A percentile compares a stretch with the other conserved stretches of the same genome.
Evolutionary conservation across 306 rosid species (phyloP).

Genomic region (Vigna angularis): DNA sequence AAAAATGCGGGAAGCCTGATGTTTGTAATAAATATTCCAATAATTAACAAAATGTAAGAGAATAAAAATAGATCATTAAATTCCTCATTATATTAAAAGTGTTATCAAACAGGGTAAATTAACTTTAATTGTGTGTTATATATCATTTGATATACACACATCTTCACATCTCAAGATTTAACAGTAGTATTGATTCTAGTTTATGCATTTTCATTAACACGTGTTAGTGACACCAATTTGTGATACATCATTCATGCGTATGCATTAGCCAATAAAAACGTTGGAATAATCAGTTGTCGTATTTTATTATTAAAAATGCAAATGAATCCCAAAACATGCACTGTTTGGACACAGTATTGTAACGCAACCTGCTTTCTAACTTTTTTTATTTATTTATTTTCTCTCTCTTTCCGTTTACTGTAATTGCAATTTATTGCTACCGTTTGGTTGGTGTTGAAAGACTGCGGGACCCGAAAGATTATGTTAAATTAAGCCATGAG

Average conservation of each 20-base stretch:
- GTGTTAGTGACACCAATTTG: not conserved
- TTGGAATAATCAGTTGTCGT: not conserved
- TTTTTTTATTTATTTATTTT: not conserved
- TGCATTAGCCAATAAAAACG: not conserved
- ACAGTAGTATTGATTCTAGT: too few relatives aligned
- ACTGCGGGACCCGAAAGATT: not conserved
- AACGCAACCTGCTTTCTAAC: not conserved
- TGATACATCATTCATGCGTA: not conserved
- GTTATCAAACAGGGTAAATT: too few relatives aligned
- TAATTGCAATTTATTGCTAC: not conserved
- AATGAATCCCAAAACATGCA: conserved; percentile 4
- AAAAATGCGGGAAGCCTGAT: too few relatives aligned
- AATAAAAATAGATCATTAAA: too few relatives aligned
- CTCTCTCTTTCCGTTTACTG: not conserved
- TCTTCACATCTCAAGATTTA: too few relatives aligned
- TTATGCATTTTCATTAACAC: not conserved
- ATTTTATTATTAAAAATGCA: not conserved
- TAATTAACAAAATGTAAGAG: too few relatives aligned
- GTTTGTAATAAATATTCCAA: too few relatives aligned
- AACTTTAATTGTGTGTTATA: too few relatives aligned
- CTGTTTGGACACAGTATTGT: not conserved
- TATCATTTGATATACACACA: too few relatives aligned
- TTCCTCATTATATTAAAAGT: too few relatives aligned
- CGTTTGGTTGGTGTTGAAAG: not conserved
- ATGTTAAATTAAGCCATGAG: not conserved